Conservation (phyloP, 1,284 basidiomycete species). For the Anthracocystis walkeri region DNA sequence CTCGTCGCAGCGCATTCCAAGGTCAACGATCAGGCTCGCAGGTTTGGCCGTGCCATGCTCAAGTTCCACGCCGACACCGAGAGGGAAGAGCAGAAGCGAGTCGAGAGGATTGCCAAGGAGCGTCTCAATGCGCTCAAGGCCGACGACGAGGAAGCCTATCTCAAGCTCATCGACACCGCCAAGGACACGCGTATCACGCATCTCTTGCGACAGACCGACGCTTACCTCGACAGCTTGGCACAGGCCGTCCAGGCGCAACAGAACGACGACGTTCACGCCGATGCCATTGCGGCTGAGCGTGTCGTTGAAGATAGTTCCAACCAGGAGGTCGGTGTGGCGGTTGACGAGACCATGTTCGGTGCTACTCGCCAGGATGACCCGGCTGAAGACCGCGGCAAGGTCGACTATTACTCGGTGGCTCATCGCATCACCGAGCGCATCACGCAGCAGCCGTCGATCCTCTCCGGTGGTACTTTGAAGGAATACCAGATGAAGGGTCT, state of each 20-base stretch:
- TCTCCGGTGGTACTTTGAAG: slow-evolving; percentile 73
- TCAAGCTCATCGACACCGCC: slow-evolving; percentile 98
- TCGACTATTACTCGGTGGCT: slow-evolving; percentile 97
- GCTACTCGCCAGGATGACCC: slow-evolving; percentile 79
- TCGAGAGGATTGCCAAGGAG: slow-evolving; percentile 96
- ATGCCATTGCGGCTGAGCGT: slow-evolving; percentile 62
- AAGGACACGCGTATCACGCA: slow-evolving; percentile 99
- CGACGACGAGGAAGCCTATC: slow-evolving; percentile 98
- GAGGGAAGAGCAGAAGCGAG: slow-evolving; percentile 75
- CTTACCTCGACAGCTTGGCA: slow-evolving; percentile 93
- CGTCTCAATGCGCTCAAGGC: slow-evolving; percentile 97
- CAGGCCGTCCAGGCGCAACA: slow-evolving; percentile 95
- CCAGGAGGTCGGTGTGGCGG: slow-evolving; percentile 70
- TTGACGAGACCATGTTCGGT: slow-evolving; percentile 89
- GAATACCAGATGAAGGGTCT: slow-evolving; percentile 70
- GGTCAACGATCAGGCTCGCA: slow-evolving; percentile 71
- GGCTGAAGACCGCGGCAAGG: slow-evolving; percentile 75
- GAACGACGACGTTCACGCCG: slow-evolving; percentile 75
- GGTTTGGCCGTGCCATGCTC: slow-evolving; percentile 71
- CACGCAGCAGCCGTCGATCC: slow-evolving; percentile 82
- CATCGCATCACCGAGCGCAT: slow-evolving; percentile 93
- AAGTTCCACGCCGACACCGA: slow-evolving; percentile 73
- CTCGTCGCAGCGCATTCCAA: slow-evolving; percentile 77
- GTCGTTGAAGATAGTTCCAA: slow-evolving; percentile 53
- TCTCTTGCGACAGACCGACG: slow-evolving; percentile 91